Evolutionary conservation across 2,329 filamentous ascomycete species (phyloP).

Genomic region (Fusarium concolor): DNA sequence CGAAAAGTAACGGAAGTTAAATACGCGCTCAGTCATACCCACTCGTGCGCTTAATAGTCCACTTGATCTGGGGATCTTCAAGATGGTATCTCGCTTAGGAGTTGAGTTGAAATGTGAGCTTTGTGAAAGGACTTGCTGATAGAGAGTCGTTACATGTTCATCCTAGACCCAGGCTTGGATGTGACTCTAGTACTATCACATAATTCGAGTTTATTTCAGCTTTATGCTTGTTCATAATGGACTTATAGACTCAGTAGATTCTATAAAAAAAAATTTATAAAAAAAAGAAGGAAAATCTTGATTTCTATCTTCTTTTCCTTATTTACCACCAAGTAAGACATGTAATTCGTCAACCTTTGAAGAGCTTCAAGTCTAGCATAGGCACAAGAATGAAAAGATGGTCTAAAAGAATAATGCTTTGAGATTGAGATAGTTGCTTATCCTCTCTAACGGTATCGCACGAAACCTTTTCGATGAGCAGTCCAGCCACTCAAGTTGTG

Average conservation of each 20-base stretch:
- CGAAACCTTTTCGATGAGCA: no score
- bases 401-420: no score
- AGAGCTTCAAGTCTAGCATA: neutral
- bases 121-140: neutral
- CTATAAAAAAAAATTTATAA: neutral
- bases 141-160: neutral
- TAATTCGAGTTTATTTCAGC: neutral
- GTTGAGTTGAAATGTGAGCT: neutral
- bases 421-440: no score
- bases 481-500: neutral
- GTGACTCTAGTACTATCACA: neutral
- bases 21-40: slow-evolving; percentile 13
- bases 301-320: neutral
- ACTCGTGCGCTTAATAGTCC: neutral
- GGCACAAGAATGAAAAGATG: neutral
- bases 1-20: slow-evolving; percentile 7
- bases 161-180: slow-evolving; percentile 20
- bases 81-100: neutral
- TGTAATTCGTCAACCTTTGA: neutral
- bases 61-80: neutral
- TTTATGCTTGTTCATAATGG: neutral
- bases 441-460: neutral
- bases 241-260: neutral
- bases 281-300: no score
- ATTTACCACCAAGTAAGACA: neutral